Conservation (phyloP, 495 filamentous ascomycete genomes). For the Lineolata rhizophorae region DNA sequence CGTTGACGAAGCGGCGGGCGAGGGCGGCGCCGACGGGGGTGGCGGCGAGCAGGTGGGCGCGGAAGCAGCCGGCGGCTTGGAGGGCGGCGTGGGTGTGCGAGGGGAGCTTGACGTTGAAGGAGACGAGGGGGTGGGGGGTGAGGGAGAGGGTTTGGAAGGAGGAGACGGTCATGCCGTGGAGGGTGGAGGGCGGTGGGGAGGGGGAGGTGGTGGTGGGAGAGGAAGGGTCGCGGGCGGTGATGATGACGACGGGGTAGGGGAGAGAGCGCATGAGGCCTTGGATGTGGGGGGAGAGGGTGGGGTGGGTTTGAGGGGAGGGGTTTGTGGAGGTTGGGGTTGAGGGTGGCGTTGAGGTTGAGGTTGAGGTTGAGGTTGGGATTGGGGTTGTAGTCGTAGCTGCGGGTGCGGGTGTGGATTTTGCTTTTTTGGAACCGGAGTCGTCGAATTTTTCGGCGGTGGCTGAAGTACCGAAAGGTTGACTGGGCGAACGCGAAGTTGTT, state of each 20-base stretch:
- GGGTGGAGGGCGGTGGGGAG: not conserved
- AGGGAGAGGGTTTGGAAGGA: slow-evolving; percentile 62
- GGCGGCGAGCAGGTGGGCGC: slow-evolving; percentile 10
- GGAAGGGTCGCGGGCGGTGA: slow-evolving; percentile 21
- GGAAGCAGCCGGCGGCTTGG: not conserved
- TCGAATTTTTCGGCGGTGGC: too few species aligned
- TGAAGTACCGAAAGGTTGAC: too few species aligned
- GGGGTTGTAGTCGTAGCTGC: not conserved
- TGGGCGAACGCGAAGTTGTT: too few species aligned
- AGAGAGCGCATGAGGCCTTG: slow-evolving; percentile 47
- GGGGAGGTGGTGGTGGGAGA: not conserved
- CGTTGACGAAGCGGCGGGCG: not conserved
- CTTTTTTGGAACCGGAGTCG: too few species aligned
- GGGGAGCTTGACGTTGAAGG: slow-evolving; percentile 58
- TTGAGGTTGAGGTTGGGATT: not conserved
- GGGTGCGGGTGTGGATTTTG: not conserved
- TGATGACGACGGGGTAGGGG: slow-evolving; percentile 51
- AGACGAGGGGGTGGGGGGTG: slow-evolving; percentile 39
- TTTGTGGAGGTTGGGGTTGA: slow-evolving; percentile 5
- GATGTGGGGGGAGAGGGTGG: too few species aligned
- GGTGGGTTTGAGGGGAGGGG: not conserved
- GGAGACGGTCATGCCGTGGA: slow-evolving; percentile 55
- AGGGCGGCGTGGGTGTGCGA: slow-evolving; percentile 51
- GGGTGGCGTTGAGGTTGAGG: not conserved
- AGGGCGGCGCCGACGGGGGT: not conserved